Conservation (phyloP, 2,329 filamentous ascomycete species). For the Apiospora hydei region DNA sequence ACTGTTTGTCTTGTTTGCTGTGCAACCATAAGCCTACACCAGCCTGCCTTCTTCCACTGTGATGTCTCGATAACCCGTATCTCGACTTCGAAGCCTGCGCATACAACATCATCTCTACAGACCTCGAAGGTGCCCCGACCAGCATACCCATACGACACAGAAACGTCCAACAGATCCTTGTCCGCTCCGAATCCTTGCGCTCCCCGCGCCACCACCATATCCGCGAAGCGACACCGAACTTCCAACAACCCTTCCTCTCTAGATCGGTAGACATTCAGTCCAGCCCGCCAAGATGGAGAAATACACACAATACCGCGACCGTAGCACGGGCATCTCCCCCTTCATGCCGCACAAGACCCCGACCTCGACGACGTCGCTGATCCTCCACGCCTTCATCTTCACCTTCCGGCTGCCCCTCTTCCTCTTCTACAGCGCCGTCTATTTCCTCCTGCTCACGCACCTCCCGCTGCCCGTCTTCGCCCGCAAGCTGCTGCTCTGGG, state of each 20-base stretch:
- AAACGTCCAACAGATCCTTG: too few relatives aligned
- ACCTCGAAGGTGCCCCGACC: background rate
- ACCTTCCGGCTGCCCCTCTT: constrained; percentile 81
- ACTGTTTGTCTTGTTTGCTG: background rate
- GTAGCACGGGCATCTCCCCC: constrained; percentile 93
- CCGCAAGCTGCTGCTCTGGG: constrained; percentile 88
- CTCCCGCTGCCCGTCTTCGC: constrained; percentile 69
- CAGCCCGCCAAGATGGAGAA: constrained; percentile 77
- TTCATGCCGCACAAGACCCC: constrained; percentile 84
- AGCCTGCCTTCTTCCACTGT: background rate
- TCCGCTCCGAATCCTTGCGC: background rate
- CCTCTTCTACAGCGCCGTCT: constrained; percentile 69
- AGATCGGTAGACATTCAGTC: background rate
- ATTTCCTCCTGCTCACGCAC: constrained; percentile 85
- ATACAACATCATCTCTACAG: background rate
- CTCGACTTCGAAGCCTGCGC: background rate
- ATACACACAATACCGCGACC: constrained; percentile 90
- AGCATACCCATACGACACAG: background rate
- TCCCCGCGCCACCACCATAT: background rate
- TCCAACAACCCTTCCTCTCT: background rate
- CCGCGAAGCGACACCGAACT: background rate
- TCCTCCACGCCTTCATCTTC: constrained; percentile 77
- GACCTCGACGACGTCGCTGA: constrained; percentile 66
- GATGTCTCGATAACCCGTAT: constrained; percentile 1
- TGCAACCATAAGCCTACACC: background rate